Conservation (phyloP, 2,329 filamentous ascomycete genomes). For the Paraconiothyrium sp. region DNA sequence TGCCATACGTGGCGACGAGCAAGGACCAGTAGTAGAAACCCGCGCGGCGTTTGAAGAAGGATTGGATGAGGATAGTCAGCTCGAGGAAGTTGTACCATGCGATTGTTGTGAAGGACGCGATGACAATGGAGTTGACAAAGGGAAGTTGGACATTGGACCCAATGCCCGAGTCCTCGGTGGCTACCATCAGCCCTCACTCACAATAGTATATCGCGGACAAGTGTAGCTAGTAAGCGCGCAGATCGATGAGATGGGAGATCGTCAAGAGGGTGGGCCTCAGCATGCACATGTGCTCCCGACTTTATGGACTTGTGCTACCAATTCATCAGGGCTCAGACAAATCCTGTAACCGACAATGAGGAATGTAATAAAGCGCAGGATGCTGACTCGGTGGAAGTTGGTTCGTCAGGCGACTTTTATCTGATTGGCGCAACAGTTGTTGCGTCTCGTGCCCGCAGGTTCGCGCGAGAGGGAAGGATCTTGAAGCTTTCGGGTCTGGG, state of each 20-base stretch:
- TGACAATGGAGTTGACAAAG: constrained; percentile 18
- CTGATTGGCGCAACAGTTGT: constrained; percentile 6
- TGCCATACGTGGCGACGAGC: constrained; percentile 22
- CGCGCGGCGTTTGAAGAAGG: constrained; percentile 24
- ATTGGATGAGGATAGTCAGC: constrained; percentile 25
- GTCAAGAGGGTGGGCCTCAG: constrained; percentile 1
- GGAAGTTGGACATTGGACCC: constrained; percentile 19
- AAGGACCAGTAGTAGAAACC: constrained; percentile 28
- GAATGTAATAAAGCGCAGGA: constrained; percentile 7
- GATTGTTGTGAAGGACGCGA: constrained; percentile 24
- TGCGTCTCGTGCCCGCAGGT: not conserved
- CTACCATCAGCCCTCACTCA: constrained; percentile 10
- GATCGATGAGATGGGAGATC: not conserved
- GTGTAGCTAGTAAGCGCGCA: not conserved
- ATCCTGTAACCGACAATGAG: not conserved
- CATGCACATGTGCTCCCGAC: constrained; percentile 1
- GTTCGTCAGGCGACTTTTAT: not conserved
- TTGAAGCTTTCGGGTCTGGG: constrained; percentile 10
- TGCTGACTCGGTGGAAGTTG: constrained; percentile 1
- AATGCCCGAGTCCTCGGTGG: constrained; percentile 19
- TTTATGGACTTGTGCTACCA: constrained; percentile 1
- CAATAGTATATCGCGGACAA: not conserved
- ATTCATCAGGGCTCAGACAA: not conserved
- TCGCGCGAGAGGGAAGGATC: constrained; percentile 10
- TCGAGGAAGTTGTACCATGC: constrained; percentile 32